phyloP scores from a whole-genome alignment of 306 rosid genomes.

The Oxytropis ochrocephala region DNA sequence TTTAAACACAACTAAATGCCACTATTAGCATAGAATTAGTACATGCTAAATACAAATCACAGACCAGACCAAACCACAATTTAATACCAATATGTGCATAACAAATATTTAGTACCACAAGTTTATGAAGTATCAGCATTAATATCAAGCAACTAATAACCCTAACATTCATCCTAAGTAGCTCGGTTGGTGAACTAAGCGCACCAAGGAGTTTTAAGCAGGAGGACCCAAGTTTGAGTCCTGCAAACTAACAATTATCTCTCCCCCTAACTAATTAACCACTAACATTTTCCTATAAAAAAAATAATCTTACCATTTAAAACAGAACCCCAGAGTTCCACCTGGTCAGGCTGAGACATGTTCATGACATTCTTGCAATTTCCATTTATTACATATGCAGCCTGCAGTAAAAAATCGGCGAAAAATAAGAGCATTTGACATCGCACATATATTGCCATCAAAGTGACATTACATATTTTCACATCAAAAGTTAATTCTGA shows the following conservation, averaged over 20 bases:
- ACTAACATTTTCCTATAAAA: too few relatives aligned
- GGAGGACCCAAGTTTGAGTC: too few relatives aligned
- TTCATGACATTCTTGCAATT: slow-evolving; percentile 94
- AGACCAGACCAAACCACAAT: too few relatives aligned
- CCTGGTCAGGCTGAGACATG: slow-evolving; percentile 94
- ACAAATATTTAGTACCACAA: neutral
- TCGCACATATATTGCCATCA: neutral
- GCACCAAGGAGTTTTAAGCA: too few relatives aligned
- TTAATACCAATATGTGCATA: too few relatives aligned
- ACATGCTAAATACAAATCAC: too few relatives aligned
- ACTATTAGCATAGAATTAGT: too few relatives aligned
- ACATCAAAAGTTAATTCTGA: neutral
- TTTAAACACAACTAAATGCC: too few relatives aligned
- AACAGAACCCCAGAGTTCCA: slow-evolving; percentile 89
- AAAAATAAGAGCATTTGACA: neutral
- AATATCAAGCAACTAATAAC: slow-evolving; percentile 19
- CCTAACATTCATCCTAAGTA: slow-evolving; percentile 37
- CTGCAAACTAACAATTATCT: too few relatives aligned
- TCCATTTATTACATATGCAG: slow-evolving; percentile 79
- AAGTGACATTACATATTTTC: slow-evolving; percentile 7
- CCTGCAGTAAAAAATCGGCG: slow-evolving; percentile 38
- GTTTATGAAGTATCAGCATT: neutral
- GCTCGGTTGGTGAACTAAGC: too few relatives aligned
- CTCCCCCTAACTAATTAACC: too few relatives aligned
- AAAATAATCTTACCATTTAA: slow-evolving; percentile 45